These are phyloP conservation scores for Nannizziopsis arthrosporioides DNA, from an alignment of 2,329 filamentous ascomycete species.

Conservation along the genomic window DNA sequence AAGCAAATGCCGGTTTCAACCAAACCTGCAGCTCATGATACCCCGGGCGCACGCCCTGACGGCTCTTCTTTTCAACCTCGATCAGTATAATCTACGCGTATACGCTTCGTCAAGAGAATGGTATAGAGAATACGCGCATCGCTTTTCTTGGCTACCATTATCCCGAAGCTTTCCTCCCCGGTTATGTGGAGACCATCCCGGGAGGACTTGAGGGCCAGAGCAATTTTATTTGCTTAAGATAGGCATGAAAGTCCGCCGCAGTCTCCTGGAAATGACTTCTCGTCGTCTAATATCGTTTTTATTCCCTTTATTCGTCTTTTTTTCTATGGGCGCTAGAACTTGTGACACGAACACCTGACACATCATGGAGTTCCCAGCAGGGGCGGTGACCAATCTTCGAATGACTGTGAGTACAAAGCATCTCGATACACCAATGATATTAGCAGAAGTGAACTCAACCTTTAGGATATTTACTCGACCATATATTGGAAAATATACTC, in stretches of 20 bases:
- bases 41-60: background rate
- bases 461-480: conserved; percentile 33
- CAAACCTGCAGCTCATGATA: background rate
- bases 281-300: conserved; percentile 3
- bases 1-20: background rate
- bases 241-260: conserved; percentile 3
- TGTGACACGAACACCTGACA: conserved; percentile 6
- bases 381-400: conserved; percentile 33
- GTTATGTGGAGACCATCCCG: conserved; percentile 1
- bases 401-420: conserved; percentile 28
- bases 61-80: too few relatives aligned
- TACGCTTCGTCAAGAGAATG: background rate
- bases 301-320: background rate
- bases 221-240: conserved; percentile 1
- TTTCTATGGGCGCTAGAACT: conserved; percentile 8
- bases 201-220: background rate
- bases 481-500: conserved; percentile 31
- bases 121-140: background rate
- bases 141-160: background rate
- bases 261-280: conserved; percentile 8
- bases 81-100: too few relatives aligned
- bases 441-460: background rate
- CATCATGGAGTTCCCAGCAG: conserved; percentile 35
- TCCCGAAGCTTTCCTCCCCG: background rate
- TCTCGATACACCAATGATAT: background rate